phyloP scores from a whole-genome alignment of 1,139 yeast species.

The Yamadazyma kanchanaburiensis region DNA sequence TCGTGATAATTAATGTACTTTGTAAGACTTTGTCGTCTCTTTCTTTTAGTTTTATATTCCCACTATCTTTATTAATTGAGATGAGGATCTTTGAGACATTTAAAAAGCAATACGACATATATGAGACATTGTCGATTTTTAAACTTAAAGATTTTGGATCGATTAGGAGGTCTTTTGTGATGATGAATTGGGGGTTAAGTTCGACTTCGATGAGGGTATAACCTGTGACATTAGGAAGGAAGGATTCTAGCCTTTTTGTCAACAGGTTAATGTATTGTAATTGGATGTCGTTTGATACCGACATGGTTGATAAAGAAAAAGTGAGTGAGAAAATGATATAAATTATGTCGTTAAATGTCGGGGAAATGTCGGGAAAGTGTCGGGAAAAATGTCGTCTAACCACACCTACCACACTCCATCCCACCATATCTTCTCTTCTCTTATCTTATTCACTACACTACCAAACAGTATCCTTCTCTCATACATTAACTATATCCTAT shows the following conservation, averaged over 20 bases:
- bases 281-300: constrained; percentile 2
- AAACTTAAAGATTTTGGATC: constrained; percentile 15
- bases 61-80: constrained; percentile 27
- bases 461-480: too few relatives aligned
- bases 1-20: constrained; percentile 33
- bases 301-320: too few relatives aligned
- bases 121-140: constrained; percentile 3
- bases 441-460: too few relatives aligned
- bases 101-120: constrained; percentile 20
- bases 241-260: constrained; percentile 27
- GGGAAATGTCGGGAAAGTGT: too few relatives aligned
- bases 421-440: too few relatives aligned
- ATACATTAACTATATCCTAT: too few relatives aligned
- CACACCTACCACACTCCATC: too few relatives aligned
- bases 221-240: constrained; percentile 40
- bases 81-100: constrained; percentile 15
- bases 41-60: constrained; percentile 22
- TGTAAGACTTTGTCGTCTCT: constrained; percentile 31
- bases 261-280: constrained; percentile 19
- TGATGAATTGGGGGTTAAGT: constrained; percentile 37
- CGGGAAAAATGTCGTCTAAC: too few relatives aligned
- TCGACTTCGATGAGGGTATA: constrained; percentile 42
- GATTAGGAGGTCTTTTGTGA: constrained; percentile 29
- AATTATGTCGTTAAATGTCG: too few relatives aligned
- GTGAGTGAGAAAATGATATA: too few relatives aligned